Conservation (phyloP, 1,139 yeast genomes). For the Yamadazyma blattariae region DNA sequence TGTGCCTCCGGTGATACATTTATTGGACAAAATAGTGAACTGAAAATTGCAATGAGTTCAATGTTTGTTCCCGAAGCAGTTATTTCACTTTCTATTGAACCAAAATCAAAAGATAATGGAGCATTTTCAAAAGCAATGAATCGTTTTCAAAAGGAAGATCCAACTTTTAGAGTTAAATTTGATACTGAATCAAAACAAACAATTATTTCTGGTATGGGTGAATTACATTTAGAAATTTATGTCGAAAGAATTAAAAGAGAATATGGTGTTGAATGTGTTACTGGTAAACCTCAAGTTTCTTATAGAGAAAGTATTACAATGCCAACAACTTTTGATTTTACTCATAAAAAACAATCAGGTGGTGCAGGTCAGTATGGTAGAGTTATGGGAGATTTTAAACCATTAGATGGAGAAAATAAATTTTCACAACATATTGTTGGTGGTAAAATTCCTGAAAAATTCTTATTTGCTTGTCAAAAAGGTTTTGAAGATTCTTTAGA, state of each 20-base stretch:
- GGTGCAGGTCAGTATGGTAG: conserved; percentile 99
- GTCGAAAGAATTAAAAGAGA: conserved; percentile 98
- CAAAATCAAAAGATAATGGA: conserved; percentile 84
- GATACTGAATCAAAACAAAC: conserved; percentile 95
- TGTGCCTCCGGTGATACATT: conserved; percentile 99
- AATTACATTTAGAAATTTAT: conserved; percentile 91
- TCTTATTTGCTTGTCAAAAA: conserved; percentile 88
- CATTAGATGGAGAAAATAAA: conserved; percentile 63
- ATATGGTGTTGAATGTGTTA: conserved; percentile 90
- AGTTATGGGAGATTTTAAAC: conserved; percentile 82
- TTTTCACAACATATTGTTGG: conserved; percentile 91
- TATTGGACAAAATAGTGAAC: conserved; percentile 67
- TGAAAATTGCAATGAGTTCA: conserved; percentile 86
- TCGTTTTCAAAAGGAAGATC: conserved; percentile 97
- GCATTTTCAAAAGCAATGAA: conserved; percentile 92
- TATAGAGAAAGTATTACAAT: conserved; percentile 89
- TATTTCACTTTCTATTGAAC: conserved; percentile 85
- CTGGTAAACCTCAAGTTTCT: conserved; percentile 98
- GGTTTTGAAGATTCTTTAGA: conserved; percentile 95
- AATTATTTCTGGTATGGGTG: conserved; percentile 98
- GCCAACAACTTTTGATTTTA: conserved; percentile 80
- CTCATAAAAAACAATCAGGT: conserved; percentile 97
- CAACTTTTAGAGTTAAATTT: conserved; percentile 90
- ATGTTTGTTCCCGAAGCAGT: conserved; percentile 99
- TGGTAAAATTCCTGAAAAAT: conserved; percentile 95